phyloP scores from a whole-genome alignment of 129 eudicot species.

The Glebionis coronaria region DNA sequence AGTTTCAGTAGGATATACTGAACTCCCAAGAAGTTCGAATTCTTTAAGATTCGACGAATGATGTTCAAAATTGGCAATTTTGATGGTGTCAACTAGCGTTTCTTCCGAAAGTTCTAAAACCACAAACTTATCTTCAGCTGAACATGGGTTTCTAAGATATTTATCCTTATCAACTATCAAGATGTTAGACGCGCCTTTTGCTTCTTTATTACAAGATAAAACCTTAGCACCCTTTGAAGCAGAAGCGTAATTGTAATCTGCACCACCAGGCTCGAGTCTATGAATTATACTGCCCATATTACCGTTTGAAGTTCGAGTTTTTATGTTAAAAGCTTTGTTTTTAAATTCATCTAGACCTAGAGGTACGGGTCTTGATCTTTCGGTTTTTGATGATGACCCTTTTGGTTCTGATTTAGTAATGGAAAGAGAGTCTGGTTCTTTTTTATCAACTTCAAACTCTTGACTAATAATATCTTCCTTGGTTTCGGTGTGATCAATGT shows the following conservation, averaged over 20 bases:
- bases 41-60: constrained; percentile 87
- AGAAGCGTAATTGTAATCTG: constrained; percentile 90
- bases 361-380: constrained; percentile 49
- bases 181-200: constrained; percentile 92
- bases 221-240: constrained; percentile 93
- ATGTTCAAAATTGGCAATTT: constrained; percentile 93
- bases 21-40: constrained; percentile 84
- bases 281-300: constrained; percentile 64
- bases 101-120: constrained; percentile 94
- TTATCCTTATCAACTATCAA: constrained; percentile 79
- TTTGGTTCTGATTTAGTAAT: constrained; percentile 31
- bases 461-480: constrained; percentile 25
- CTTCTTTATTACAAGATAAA: constrained; percentile 83
- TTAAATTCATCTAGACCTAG: constrained; percentile 85
- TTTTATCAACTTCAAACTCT: constrained; percentile 25
- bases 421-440: constrained; percentile 18
- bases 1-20: constrained; percentile 79
- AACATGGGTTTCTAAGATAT: constrained; percentile 94
- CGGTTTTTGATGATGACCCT: constrained; percentile 40
- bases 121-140: constrained; percentile 87
- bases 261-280: constrained; percentile 92
- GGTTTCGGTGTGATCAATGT: constrained; percentile 17
- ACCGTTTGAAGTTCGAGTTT: constrained; percentile 42
- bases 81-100: constrained; percentile 79
- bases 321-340: constrained; percentile 65